Percentiles rank a stretch among this genome's conserved stretches.
Conservation (phyloP, 148 eudicot genomes). For the Mesembryanthemum crystallinum region DNA sequence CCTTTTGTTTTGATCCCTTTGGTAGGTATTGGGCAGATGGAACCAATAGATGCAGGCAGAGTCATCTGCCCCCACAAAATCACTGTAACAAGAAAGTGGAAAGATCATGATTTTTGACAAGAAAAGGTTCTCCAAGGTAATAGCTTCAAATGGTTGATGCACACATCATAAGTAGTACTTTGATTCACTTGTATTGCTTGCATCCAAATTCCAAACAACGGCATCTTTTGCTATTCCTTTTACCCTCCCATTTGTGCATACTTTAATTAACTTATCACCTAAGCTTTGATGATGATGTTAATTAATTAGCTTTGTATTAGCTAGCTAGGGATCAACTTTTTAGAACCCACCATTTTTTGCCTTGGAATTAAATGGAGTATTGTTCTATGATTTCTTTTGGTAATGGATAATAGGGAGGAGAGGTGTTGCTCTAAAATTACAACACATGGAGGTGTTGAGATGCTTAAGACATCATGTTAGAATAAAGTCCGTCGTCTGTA, state of each 20-base stretch:
- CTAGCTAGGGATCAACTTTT: not conserved
- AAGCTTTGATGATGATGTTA: conserved; percentile 5
- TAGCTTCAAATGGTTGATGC: conserved; percentile 32
- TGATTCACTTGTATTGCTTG: conserved; percentile 22
- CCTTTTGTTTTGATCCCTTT: conserved; percentile 35
- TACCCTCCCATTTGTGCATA: not conserved
- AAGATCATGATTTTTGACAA: conserved; percentile 20
- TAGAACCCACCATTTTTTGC: conserved; percentile 4
- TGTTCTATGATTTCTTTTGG: not conserved
- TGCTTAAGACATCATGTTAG: too few species aligned
- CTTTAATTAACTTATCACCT: conserved; percentile 9
- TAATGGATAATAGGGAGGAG: too few species aligned
- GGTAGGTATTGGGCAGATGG: conserved; percentile 39
- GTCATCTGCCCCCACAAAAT: conserved; percentile 31
- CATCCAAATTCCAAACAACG: conserved; percentile 30
- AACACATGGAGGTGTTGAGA: too few species aligned
- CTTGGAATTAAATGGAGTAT: not conserved
- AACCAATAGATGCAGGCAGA: conserved; percentile 35
- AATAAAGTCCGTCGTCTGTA: too few species aligned
- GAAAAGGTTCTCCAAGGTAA: conserved; percentile 26
- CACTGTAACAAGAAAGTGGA: conserved; percentile 29
- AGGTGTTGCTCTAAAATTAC: too few species aligned
- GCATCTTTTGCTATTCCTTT: conserved; percentile 14
- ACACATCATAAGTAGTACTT: conserved; percentile 25
- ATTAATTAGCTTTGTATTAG: not conserved